These are phyloP conservation scores for Catunica adiposa DNA, from an alignment of 2,329 filamentous ascomycete genomes.

Conservation along the genomic window DNA sequence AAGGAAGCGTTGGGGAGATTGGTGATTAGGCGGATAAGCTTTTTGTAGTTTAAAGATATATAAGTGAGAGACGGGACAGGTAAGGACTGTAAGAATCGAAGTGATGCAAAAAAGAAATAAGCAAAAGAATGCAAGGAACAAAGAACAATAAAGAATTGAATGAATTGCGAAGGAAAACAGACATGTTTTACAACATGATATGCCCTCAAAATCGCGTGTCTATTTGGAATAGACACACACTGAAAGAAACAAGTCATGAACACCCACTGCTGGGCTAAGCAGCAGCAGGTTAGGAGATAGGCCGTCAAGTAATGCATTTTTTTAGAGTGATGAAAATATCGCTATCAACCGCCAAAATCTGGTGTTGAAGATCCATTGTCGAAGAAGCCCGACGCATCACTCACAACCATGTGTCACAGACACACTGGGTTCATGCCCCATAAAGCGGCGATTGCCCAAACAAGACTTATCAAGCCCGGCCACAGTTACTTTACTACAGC, in stretches of 20 bases:
- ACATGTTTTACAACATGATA: constrained; percentile 8
- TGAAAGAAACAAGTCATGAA: constrained; percentile 5
- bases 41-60: constrained; percentile 4
- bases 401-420: too few species aligned
- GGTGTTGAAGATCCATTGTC: too few species aligned
- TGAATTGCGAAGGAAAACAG: constrained; percentile 2
- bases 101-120: constrained; percentile 1
- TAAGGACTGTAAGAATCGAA: constrained; percentile 12
- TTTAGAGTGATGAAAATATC: not conserved
- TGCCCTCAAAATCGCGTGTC: not conserved
- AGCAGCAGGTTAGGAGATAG: not conserved
- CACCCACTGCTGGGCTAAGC: not conserved
- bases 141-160: not conserved
- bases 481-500: constrained; percentile 7
- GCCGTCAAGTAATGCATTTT: too few species aligned
- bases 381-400: too few species aligned
- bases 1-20: not conserved
- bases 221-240: not conserved
- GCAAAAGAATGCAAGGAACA: not conserved
- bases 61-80: not conserved
- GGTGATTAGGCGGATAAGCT: constrained; percentile 2
- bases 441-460: not conserved
- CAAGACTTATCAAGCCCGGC: not conserved
- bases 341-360: not conserved
- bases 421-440: not conserved